phyloP scores from a whole-genome alignment of 768 basidiomycete species.

The Panaeolus papilionaceus region DNA sequence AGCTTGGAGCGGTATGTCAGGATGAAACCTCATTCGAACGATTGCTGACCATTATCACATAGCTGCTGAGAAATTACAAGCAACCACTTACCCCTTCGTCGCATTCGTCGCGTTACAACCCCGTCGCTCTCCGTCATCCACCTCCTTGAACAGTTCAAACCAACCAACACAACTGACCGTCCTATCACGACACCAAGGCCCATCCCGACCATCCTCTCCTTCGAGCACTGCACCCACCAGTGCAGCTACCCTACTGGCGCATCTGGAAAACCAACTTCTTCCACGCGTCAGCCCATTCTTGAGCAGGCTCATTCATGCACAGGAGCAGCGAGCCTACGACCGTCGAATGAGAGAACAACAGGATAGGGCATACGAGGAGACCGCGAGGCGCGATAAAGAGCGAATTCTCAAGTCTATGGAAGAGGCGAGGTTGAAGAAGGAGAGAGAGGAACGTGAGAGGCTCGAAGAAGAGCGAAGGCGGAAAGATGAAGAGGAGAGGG shows the following conservation, averaged over 20 bases:
- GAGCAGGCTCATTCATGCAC: conserved; percentile 57
- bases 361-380: conserved; percentile 77
- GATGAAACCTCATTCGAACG: neutral
- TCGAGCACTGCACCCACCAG: conserved; percentile 33
- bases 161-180: conserved; percentile 68
- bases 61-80: conserved; percentile 76
- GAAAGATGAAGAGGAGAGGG: conserved; percentile 22
- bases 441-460: conserved; percentile 39
- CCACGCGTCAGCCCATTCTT: conserved; percentile 86
- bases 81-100: conserved; percentile 92
- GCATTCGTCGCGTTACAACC: conserved; percentile 92
- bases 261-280: conserved; percentile 74
- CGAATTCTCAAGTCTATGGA: conserved; percentile 62
- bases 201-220: conserved; percentile 40
- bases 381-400: conserved; percentile 70
- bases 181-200: conserved; percentile 85
- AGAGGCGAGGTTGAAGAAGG: conserved; percentile 38
- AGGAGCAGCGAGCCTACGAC: conserved; percentile 56
- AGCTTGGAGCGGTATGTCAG: conserved; percentile 68
- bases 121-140: conserved; percentile 49
- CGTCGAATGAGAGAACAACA: conserved; percentile 79
- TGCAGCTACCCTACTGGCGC: conserved; percentile 62
- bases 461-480: conserved; percentile 41
- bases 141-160: conserved; percentile 37
- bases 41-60: neutral